Evolutionary conservation across 352 stramenopile species (phyloP).

Genomic region (Pythium plurisporium): DNA sequence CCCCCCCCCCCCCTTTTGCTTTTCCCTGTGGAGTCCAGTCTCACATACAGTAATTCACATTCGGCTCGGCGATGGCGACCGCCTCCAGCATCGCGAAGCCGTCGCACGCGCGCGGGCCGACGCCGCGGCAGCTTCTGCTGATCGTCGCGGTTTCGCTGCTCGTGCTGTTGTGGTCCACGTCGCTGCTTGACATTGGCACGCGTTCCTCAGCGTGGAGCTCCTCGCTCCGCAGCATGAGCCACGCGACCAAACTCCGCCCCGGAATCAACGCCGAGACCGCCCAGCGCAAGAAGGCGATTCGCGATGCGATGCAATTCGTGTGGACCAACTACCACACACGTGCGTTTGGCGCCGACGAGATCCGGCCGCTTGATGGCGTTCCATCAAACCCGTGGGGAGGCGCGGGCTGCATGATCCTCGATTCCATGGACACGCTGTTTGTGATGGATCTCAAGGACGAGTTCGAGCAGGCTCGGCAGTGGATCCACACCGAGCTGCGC

Average conservation of each 20-base stretch:
- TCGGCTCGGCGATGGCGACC: too few species aligned
- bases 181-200: constrained; percentile 12
- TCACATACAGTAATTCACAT: too few species aligned
- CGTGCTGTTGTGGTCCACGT: background rate
- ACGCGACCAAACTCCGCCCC: background rate
- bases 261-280: constrained; percentile 16
- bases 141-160: constrained; percentile 9
- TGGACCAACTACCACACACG: constrained; percentile 91
- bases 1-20: too few species aligned
- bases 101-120: background rate
- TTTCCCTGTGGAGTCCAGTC: too few species aligned
- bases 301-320: constrained; percentile 71
- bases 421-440: constrained; percentile 96
- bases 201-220: background rate
- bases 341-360: constrained; percentile 96
- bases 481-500: constrained; percentile 72
- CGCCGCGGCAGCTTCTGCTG: constrained; percentile 7
- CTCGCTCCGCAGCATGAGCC: background rate
- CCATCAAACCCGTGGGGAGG: constrained; percentile 7
- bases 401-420: constrained; percentile 88
- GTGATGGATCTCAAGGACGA: constrained; percentile 93
- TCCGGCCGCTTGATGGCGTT: constrained; percentile 82
- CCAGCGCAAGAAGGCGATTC: constrained; percentile 34
- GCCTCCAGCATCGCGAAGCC: too few species aligned
- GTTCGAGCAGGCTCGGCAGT: constrained; percentile 88